phyloP scores from a whole-genome alignment of 768 basidiomycete species.

The Leucosporidium scottii region DNA sequence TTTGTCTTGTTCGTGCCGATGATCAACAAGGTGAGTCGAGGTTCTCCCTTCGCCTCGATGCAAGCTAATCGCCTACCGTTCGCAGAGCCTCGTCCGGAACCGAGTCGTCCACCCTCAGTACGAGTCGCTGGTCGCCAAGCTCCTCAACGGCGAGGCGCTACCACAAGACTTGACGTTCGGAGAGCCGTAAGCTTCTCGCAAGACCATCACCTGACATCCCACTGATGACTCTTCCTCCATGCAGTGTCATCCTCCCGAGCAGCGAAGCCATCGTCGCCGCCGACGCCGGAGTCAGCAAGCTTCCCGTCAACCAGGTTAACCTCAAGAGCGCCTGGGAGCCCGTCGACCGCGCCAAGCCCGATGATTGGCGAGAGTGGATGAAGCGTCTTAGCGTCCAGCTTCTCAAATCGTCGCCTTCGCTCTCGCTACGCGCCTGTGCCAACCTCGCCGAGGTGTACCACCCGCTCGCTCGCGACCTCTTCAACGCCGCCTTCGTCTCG shows the following conservation, averaged over 20 bases:
- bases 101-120: constrained; percentile 74
- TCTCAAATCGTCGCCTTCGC: constrained; percentile 96
- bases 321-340: constrained; percentile 96
- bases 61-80: neutral
- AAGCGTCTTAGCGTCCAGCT: constrained; percentile 85
- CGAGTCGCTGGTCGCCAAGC: constrained; percentile 76
- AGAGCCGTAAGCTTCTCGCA: constrained; percentile 51
- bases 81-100: constrained; percentile 65
- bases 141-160: constrained; percentile 83
- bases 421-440: constrained; percentile 95
- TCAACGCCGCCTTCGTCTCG: constrained; percentile 96
- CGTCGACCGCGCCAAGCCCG: constrained; percentile 44
- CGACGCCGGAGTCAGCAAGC: constrained; percentile 70
- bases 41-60: neutral
- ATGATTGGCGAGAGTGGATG: constrained; percentile 96
- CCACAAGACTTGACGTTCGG: constrained; percentile 73
- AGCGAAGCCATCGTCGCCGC: constrained; percentile 41
- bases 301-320: constrained; percentile 93
- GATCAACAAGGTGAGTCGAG: constrained; percentile 73
- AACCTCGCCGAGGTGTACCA: constrained; percentile 83
- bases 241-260: constrained; percentile 40
- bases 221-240: constrained; percentile 13
- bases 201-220: neutral
- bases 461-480: constrained; percentile 85
- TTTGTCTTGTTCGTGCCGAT: constrained; percentile 97